Evolutionary conservation across 2,329 filamentous ascomycete genomes (phyloP).

Genomic region (Grosmannia clavigera): DNA sequence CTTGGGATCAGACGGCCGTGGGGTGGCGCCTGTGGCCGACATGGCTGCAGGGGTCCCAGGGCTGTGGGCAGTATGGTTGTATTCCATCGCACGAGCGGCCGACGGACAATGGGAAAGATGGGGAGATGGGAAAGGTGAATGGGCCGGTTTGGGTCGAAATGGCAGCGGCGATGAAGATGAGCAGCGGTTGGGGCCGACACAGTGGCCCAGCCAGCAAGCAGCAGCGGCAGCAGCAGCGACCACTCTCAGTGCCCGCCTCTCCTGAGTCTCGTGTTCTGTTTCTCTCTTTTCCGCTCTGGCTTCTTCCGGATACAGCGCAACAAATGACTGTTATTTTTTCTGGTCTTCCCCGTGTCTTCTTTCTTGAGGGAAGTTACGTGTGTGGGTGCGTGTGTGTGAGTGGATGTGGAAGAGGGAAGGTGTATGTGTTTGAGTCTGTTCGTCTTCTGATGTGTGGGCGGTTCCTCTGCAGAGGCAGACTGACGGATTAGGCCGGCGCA

Average conservation of each 20-base stretch:
- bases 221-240: background rate
- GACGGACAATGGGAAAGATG: too few species aligned
- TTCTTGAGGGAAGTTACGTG: too few species aligned
- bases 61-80: conserved; percentile 2
- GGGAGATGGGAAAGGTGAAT: background rate
- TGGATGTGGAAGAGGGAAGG: background rate
- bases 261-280: too few species aligned
- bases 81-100: conserved; percentile 8
- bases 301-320: too few species aligned
- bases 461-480: background rate
- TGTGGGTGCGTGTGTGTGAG: too few species aligned
- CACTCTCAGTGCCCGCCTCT: too few species aligned
- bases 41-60: conserved; percentile 3
- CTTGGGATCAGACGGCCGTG: conserved; percentile 40
- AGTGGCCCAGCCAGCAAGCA: background rate
- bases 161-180: background rate
- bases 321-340: too few species aligned
- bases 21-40: conserved; percentile 18
- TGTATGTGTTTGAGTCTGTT: background rate
- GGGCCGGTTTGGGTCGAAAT: background rate
- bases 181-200: background rate
- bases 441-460: background rate
- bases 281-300: too few species aligned
- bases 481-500: conserved; percentile 2
- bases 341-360: background rate